Evolutionary conservation across 176 grass and related monocot genomes (phyloP), one percentile per base, ranked within the genome.

Genomic region (Eleusine coracana): DNA sequence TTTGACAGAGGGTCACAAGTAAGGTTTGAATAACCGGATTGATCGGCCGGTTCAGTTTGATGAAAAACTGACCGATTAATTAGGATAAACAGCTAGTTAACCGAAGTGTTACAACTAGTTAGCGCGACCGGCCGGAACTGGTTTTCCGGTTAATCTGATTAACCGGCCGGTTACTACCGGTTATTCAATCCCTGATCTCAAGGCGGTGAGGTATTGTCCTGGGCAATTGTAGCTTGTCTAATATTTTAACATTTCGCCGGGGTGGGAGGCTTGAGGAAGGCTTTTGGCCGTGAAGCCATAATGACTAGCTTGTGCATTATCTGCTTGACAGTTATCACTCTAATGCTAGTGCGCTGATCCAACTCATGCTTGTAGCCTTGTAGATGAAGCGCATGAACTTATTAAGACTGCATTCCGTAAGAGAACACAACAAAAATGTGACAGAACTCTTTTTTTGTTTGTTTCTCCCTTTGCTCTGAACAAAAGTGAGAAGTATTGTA

Each of bases 191-290:
- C n/a, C n/a, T n/a, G n/a, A n/a, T n/a, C n/a, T 56, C 87, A 90
- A 82, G 85, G 82, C 3, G 85, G 89, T 51, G 66, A 76, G 6
- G 72, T 92, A 70, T 20, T 97, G 29, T 82, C 89, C 15, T 58
- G 84, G 82, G 87, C 68, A 18, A 87, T 90, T 29, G 80, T 85
- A 2, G 73, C 11, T 20, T 97, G 76, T 76, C 79, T 97, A 54
- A 80, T 89, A 28, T 82, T 88, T 76, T 91, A 94, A 17, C 91
- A 94, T 83, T 90, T 97, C 68, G 82, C 89, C 5, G 77, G 87
- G 36, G 52, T 62, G 0, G 89, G 87, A 74, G 25, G 82, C 54
- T 10, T 90, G 27, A 70, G 55, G 72, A 87, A 10, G 75, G 94
- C 89, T 31, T 94, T 92, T 5, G 79, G 86, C 25, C 71, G 61